phyloP scores from a whole-genome alignment of 805 yeast genomes.

The Naumovozyma baii region DNA sequence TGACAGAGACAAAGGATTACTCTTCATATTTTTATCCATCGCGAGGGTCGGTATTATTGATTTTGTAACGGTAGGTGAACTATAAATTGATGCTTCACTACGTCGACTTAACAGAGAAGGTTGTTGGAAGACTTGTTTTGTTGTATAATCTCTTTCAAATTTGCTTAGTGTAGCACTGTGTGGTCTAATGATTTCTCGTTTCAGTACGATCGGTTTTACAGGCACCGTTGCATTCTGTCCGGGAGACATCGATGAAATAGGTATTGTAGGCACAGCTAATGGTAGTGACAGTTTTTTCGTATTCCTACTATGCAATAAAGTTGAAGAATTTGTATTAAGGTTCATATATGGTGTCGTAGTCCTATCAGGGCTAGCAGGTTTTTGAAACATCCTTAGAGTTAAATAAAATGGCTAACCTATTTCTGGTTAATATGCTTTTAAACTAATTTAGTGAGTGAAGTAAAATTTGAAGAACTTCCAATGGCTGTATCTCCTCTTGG shows the following conservation, averaged over 20 bases:
- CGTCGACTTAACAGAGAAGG: constrained; percentile 4
- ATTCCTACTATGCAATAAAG: constrained; percentile 21
- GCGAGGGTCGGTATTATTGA: not conserved
- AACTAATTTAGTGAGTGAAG: no score
- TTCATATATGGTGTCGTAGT: not conserved
- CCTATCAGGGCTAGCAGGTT: not conserved
- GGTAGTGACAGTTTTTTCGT: constrained; percentile 23
- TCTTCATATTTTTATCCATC: constrained; percentile 4
- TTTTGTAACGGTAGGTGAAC: constrained; percentile 2
- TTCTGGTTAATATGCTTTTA: no score
- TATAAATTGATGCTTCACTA: constrained; percentile 21
- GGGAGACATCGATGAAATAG: not conserved
- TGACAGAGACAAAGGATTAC: constrained; percentile 18
- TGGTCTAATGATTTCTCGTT: not conserved
- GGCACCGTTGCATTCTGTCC: not conserved
- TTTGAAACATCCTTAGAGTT: not conserved
- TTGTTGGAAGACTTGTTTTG: not conserved
- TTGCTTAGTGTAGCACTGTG: not conserved
- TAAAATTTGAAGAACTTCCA: no score
- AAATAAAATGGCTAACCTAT: no score
- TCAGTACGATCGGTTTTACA: not conserved
- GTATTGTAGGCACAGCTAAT: not conserved
- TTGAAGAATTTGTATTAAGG: constrained; percentile 8
- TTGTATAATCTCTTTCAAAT: not conserved
- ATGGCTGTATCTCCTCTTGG: no score